Base-by-base conservation (phyloP, 2,329 filamentous ascomycete species). In the Ophiostoma pallidulum region DNA sequence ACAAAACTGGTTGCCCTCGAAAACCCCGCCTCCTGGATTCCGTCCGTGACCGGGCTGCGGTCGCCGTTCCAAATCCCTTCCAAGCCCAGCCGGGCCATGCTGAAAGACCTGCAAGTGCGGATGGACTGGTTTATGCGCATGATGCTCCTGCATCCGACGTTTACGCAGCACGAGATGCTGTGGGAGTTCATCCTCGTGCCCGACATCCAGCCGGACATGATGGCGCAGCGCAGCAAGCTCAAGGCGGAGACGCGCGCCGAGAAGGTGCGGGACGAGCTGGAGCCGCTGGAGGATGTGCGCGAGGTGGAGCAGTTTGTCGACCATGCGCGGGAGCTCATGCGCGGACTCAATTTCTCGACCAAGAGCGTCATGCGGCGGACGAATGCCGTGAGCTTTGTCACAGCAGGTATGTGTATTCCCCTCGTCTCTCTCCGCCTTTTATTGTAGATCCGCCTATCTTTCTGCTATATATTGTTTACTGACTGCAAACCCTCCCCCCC, bases 161-260 rank as follows among this genome's bases (percentile, higher is more conserved):
- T 98, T 61, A 78, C 88, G 0, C 95, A 87, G 0, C 94, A 98
- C 60, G 92, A 98, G 67, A 88, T 97, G 76, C 75, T 98, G 2
- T 98, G 92, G 94, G 92, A 98, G 59, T 98, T 98, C 67, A 95
- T 98, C 65, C 75, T 98, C 1, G 90, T 98, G 12, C 92, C 92
- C 1, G 92, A 98, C 56, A 79, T 98, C 42, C 87, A 95, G 61
- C 77, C 86, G 0, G 81, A 88, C 18, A 88, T 90, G 78, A 91
- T 97, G 74, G 84, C 86, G 45, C 84, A 94, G 62, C 80, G 92
- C 42, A 94, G 86, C 53, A 80, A 81, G 47, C 79, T 89, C 52
- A 98, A 98, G 66, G 86, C 88, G 4, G 84, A 90, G 62, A 80
- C 84, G 0, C 77, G 91, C 24, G 72, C 78, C 3, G 92, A 98